phyloP scores from a whole-genome alignment of 768 basidiomycete species.

The Galerina sulciceps region DNA sequence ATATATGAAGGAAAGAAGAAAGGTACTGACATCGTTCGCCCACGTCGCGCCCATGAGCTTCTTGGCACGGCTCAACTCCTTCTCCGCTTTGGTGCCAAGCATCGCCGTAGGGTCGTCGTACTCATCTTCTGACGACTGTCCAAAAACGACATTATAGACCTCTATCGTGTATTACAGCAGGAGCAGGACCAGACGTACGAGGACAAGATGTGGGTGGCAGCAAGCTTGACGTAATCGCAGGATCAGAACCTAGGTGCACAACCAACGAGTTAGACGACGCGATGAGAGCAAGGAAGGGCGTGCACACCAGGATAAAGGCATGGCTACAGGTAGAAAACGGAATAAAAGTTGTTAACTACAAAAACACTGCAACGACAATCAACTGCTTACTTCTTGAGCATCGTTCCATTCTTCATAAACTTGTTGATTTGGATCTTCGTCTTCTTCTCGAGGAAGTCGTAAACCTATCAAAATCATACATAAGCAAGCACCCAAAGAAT shows the following conservation, averaged over 20 bases:
- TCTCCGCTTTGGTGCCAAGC: conserved; percentile 51
- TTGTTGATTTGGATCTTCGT: conserved; percentile 60
- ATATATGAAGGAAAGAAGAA: neutral
- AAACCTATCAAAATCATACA: conserved; percentile 33
- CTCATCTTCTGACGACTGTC: conserved; percentile 42
- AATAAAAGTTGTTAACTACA: neutral
- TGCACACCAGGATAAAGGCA: conserved; percentile 46
- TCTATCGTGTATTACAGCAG: neutral
- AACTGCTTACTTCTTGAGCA: conserved; percentile 68
- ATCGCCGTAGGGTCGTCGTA: conserved; percentile 56
- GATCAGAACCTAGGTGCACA: conserved; percentile 59
- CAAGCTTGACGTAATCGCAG: conserved; percentile 77
- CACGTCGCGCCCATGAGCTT: conserved; percentile 49
- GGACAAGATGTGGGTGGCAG: conserved; percentile 72
- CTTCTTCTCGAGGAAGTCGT: conserved; percentile 58
- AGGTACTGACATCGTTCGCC: conserved; percentile 37
- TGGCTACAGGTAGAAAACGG: conserved; percentile 38
- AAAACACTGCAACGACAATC: neutral
- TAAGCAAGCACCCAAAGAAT: neutral
- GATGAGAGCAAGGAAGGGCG: neutral
- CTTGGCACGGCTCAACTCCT: conserved; percentile 60
- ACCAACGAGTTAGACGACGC: neutral
- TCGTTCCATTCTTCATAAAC: conserved; percentile 65
- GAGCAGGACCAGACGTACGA: conserved; percentile 43
- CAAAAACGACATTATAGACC: neutral